These are phyloP conservation scores for Coemansia sp. DNA, from an alignment of 192 early-diverging fungal species.

Conservation along the genomic window DNA sequence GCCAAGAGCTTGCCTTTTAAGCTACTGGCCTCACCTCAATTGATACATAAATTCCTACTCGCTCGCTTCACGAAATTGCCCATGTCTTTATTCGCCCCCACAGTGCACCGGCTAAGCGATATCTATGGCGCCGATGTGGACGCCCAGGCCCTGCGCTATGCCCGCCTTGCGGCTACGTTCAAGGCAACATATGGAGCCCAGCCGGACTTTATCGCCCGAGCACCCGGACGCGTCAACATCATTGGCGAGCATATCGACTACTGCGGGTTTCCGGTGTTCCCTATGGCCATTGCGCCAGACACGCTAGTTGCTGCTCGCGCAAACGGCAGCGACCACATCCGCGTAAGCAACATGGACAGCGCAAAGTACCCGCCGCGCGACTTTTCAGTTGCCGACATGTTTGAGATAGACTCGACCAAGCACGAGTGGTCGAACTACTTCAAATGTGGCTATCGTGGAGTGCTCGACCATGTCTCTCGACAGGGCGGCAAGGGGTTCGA, in stretches of 20 bases:
- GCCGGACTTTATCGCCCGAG: conserved; percentile 81
- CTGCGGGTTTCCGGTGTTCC: conserved; percentile 89
- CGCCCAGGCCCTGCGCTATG: conserved; percentile 54
- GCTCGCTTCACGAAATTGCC: neutral
- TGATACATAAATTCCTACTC: neutral
- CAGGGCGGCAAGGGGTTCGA: conserved; percentile 54
- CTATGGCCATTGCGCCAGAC: conserved; percentile 87
- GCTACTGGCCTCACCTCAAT: neutral
- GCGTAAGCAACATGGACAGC: conserved; percentile 23
- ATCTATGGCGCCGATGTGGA: conserved; percentile 38
- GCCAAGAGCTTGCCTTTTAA: neutral
- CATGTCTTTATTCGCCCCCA: conserved; percentile 4
- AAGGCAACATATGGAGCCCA: conserved; percentile 52
- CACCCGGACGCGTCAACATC: conserved; percentile 93
- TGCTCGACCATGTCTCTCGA: conserved; percentile 36
- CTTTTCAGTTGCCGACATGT: conserved; percentile 32
- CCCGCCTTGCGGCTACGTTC: conserved; percentile 53
- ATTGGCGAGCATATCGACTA: conserved; percentile 99
- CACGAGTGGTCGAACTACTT: conserved; percentile 93
- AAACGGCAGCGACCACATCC: conserved; percentile 24
- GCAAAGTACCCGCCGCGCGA: conserved; percentile 34
- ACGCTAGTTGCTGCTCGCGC: conserved; percentile 35
- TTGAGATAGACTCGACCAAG: conserved; percentile 66
- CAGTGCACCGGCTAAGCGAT: conserved; percentile 12
- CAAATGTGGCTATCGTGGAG: conserved; percentile 73